phyloP scores from a whole-genome alignment of 805 yeast genomes.

The Debaryomyces maramus region DNA sequence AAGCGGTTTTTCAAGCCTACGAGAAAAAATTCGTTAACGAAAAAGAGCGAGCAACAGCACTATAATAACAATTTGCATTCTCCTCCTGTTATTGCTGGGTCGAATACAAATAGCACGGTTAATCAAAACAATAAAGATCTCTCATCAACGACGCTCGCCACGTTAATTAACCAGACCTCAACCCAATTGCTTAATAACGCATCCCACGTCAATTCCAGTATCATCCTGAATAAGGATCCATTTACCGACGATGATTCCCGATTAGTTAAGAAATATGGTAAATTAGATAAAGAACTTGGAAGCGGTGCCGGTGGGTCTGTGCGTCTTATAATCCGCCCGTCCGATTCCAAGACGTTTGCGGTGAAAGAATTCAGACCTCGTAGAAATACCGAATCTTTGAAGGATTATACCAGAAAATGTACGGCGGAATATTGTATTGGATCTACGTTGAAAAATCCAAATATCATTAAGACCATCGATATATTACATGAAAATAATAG shows the following conservation, averaged over 20 bases:
- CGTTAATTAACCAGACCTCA: constrained; percentile 37
- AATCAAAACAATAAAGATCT: constrained; percentile 28
- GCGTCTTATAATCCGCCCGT: constrained; percentile 62
- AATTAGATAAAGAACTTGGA: constrained; percentile 83
- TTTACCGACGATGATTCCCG: constrained; percentile 47
- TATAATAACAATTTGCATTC: constrained; percentile 27
- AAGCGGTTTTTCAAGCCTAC: constrained; percentile 70
- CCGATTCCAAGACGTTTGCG: constrained; percentile 77
- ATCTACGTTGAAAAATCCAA: constrained; percentile 83
- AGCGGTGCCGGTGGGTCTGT: constrained; percentile 97
- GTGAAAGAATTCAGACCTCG: constrained; percentile 88
- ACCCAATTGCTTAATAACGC: constrained; percentile 38
- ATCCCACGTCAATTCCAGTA: constrained; percentile 35
- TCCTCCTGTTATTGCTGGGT: constrained; percentile 29
- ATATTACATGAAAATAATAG: constrained; percentile 86
- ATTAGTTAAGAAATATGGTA: constrained; percentile 73
- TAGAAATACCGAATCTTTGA: constrained; percentile 67
- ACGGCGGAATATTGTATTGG: constrained; percentile 96
- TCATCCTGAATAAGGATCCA: constrained; percentile 36
- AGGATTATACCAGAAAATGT: constrained; percentile 89
- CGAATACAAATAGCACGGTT: constrained; percentile 5
- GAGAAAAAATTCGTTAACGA: constrained; percentile 27
- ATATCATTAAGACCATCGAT: constrained; percentile 87
- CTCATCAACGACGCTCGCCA: constrained; percentile 37
- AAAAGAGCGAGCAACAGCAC: constrained; percentile 13